Evolutionary conservation across 176 grass and related monocot genomes (phyloP).

Genomic region (Alopecurus myosuroides): DNA sequence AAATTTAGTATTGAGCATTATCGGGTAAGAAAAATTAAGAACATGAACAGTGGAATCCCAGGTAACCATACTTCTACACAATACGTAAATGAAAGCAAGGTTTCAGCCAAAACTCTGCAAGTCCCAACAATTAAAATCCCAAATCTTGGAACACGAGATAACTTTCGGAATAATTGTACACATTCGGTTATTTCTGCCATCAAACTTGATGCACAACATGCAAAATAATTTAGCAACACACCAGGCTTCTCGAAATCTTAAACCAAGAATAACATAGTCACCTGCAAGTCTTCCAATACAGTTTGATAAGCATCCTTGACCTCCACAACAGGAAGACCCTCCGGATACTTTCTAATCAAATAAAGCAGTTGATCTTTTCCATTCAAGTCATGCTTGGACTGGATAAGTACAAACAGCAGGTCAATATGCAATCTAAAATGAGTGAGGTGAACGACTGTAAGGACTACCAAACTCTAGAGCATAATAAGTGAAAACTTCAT

Average conservation of each 20-base stretch:
- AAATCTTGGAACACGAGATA: background rate
- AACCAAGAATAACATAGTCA: conserved; percentile 4
- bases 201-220: background rate
- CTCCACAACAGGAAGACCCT: conserved; percentile 59
- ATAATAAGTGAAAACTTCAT: background rate
- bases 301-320: conserved; percentile 69
- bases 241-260: background rate
- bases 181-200: background rate
- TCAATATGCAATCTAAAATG: background rate
- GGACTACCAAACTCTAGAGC: background rate
- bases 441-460: background rate
- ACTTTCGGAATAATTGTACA: background rate
- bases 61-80: background rate
- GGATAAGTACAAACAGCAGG: conserved; percentile 12
- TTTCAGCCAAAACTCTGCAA: background rate
- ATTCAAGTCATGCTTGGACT: conserved; percentile 62
- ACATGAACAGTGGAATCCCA: background rate
- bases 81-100: background rate
- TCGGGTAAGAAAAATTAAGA: background rate
- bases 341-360: conserved; percentile 33
- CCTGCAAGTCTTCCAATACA: conserved; percentile 78
- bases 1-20: background rate
- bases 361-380: conserved; percentile 66
- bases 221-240: background rate
- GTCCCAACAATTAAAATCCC: background rate